Evolutionary conservation across 2,329 filamentous ascomycete genomes (phyloP), one percentile per base, ranked within the genome.

Genomic region (Acarospora socialis): DNA sequence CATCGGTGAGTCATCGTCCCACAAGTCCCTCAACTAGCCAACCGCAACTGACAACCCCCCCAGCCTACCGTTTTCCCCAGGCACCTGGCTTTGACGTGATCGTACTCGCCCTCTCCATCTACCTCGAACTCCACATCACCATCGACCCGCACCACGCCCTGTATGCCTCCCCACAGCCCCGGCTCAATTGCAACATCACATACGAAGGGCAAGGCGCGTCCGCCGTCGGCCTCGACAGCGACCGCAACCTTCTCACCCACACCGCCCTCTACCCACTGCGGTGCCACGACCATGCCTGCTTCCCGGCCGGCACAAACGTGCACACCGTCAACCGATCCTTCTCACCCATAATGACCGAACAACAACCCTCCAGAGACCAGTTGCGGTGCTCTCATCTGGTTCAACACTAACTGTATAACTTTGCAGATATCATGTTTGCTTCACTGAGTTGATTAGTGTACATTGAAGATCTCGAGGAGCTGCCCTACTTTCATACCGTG

Each of bases 271-370:
- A 98, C 56, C 82, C 98, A 37, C 71, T 98, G 43, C 73, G 86
- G 57, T 95, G 90, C 63, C 81, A 95, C 61, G 74, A 78, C 50
- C 76, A 87, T 57, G 75, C 82, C 51, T 65, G 69, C 28, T 98
- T 95, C 58, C 87, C 90, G 23, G 57, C 63, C 33, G 77, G 82
- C 59, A 95, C 87, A 5, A 80, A 84, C 49, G 80, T 98, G 32
- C 87, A 94, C 60, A 84, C 98, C 61, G 77, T 80, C 59, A 95
- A 95, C n/a, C n/a, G n/a, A n/a, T n/a, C n/a, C n/a, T n/a, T n/a
- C n/a, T n/a, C n/a, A n/a, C n/a, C n/a, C n/a, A n/a, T n/a, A n/a
- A n/a, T n/a, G n/a, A n/a, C n/a, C n/a, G n/a, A n/a, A n/a, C n/a
- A n/a, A n/a, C n/a, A n/a, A n/a, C n/a, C n/a, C n/a, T n/a, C n/a